Conservation (phyloP, 2,329 filamentous ascomycete genomes). For the Aspergillus phoenicis region DNA sequence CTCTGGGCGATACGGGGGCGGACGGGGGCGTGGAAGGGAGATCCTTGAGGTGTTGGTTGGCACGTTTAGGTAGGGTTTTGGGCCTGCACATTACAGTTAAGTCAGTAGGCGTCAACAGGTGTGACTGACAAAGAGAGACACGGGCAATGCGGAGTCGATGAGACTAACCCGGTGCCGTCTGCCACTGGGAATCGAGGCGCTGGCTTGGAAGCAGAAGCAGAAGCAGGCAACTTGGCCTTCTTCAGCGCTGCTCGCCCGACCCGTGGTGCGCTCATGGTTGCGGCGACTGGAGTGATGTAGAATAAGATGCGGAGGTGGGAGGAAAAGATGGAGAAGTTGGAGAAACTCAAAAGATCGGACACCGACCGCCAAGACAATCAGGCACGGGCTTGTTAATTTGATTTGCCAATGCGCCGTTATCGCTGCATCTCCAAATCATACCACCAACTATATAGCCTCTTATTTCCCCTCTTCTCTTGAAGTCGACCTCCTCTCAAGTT, state of each 20-base stretch:
- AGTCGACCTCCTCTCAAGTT: background rate
- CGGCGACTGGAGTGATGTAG: background rate
- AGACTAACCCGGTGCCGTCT: slow-evolving; percentile 25
- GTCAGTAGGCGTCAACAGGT: slow-evolving; percentile 2
- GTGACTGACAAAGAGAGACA: background rate
- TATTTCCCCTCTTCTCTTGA: background rate
- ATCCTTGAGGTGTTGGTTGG: slow-evolving; percentile 28
- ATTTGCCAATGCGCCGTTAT: background rate
- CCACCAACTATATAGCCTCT: background rate
- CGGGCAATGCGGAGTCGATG: background rate
- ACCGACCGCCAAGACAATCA: slow-evolving; percentile 4
- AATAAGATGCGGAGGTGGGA: background rate
- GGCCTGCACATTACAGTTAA: slow-evolving; percentile 15
- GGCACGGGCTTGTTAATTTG: background rate
- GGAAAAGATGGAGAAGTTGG: background rate
- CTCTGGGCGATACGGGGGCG: slow-evolving; percentile 32
- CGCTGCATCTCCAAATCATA: background rate
- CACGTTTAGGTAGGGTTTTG: slow-evolving; percentile 24
- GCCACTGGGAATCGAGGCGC: background rate
- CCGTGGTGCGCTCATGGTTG: slow-evolving; percentile 31
- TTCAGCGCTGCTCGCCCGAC: slow-evolving; percentile 26
- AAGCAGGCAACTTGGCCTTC: slow-evolving; percentile 25
- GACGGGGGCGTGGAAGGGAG: slow-evolving; percentile 20
- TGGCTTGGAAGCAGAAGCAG: slow-evolving; percentile 13
- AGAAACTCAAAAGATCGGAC: background rate